Evolutionary conservation across 495 filamentous ascomycete species (phyloP), one percentile per base, ranked within the genome.

Genomic region (Podospora comata): DNA sequence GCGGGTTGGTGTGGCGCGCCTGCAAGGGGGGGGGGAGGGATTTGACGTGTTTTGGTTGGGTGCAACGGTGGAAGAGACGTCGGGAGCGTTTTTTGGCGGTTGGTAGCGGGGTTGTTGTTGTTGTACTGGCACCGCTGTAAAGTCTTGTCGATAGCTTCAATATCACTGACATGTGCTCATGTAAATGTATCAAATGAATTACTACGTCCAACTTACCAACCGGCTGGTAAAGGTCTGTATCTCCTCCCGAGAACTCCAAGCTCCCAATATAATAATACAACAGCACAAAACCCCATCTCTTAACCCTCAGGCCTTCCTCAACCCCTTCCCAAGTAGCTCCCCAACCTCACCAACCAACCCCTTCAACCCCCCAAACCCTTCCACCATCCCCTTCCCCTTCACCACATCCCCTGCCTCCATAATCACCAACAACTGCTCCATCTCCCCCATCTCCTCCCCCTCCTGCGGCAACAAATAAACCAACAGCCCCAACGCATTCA

Each of bases 401-500:
- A 94, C 79, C 6, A 83, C 85, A 19, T 84, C 86, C 34, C 79
- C 76, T 0, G 90, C 90, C 71, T 91, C 90, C 85, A 95, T 86
- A 32, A 84, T 86, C 67, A 85, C 83, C 75, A 92, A 84, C n/a
- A 94, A 79, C 75, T 94, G 91, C 34, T 86, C 71, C n/a, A 96
- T 72, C 71, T 92, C 87, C 9, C 92, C 91, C 39, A 48, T 13
- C 5, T 48, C 39, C 39, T 39, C 34, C 34, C 34, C 34, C 34
- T 88, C 87, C 23, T 84, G 64, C 1, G 89, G 86, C 55, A 87
- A 82, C 73, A 85, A 86, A 75, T 94, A 97, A 5, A 87, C 84
- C 62, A 97, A 67, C 30, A 89, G 83, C 0, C 92, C 94, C 26
- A 95, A 77, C 11, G 90, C 90, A 55, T 90, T 79, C 48, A 95